Conservation (phyloP, 768 basidiomycete genomes). For the Mycena epipterygia region DNA sequence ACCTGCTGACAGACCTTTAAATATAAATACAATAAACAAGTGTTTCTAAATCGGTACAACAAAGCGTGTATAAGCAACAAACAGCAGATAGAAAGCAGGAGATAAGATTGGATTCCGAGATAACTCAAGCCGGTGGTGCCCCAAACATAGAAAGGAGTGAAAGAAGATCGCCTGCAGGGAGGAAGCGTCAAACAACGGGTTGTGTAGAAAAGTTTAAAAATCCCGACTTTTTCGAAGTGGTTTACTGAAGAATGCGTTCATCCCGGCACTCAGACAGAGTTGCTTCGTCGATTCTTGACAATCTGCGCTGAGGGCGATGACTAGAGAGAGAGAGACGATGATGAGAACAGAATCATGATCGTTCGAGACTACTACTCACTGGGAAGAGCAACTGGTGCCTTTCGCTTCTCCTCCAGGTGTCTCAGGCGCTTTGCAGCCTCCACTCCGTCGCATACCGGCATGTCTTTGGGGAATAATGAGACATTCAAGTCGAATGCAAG, state of each 20-base stretch:
- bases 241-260: conserved; percentile 84
- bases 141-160: conserved; percentile 69
- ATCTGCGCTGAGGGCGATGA: conserved; percentile 82
- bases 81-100: conserved; percentile 15
- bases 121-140: conserved; percentile 38
- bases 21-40: background rate
- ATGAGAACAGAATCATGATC: background rate
- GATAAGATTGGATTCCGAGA: background rate
- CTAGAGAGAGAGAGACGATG: conserved; percentile 51
- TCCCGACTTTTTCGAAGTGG: conserved; percentile 71
- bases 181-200: background rate
- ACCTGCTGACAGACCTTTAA: background rate
- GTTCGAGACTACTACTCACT: conserved; percentile 54
- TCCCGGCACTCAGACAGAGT: conserved; percentile 82
- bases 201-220: background rate
- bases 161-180: conserved; percentile 62
- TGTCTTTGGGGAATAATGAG: conserved; percentile 60
- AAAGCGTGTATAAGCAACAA: background rate
- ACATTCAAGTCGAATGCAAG: background rate
- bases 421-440: conserved; percentile 79
- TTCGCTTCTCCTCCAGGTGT: conserved; percentile 69
- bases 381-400: conserved; percentile 63
- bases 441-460: conserved; percentile 85
- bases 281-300: conserved; percentile 84
- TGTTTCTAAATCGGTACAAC: background rate